These are phyloP conservation scores for Aspergillus phoenicis DNA, from an alignment of 2,329 filamentous ascomycete species.

Conservation along the genomic window DNA sequence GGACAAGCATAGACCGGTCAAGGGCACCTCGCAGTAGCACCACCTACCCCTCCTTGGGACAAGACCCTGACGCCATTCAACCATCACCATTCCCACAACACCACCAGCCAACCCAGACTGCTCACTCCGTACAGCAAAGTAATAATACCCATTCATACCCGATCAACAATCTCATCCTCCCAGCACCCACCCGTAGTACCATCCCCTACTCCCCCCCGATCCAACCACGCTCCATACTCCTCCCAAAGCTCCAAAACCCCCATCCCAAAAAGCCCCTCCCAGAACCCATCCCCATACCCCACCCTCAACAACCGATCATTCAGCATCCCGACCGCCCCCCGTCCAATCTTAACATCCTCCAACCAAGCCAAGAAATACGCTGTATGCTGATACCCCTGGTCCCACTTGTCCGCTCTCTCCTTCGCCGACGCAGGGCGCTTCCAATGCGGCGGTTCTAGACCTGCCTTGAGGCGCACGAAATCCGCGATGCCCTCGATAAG, in stretches of 20 bases:
- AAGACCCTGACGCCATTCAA: background rate
- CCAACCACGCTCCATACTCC: conserved; percentile 64
- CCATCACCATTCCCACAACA: background rate
- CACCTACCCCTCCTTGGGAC: background rate
- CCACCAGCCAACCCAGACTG: too few species aligned
- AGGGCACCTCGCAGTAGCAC: too few species aligned
- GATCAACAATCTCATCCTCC: conserved; percentile 33
- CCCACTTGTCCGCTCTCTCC: conserved; percentile 68
- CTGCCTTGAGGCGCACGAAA: conserved; percentile 79
- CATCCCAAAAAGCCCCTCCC: conserved; percentile 61
- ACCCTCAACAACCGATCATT: conserved; percentile 42
- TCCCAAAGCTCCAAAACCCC: conserved; percentile 71
- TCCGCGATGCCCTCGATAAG: conserved; percentile 91
- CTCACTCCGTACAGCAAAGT: too few species aligned
- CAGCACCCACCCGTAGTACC: conserved; percentile 19
- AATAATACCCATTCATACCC: conserved; percentile 7
- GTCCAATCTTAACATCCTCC: conserved; percentile 70
- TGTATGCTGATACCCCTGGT: conserved; percentile 85
- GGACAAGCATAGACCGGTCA: background rate
- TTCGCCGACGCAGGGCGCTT: conserved; percentile 52
- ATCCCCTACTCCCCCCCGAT: conserved; percentile 24
- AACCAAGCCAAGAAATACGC: conserved; percentile 89
- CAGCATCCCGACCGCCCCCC: conserved; percentile 63
- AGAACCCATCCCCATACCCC: conserved; percentile 43
- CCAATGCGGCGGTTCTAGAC: conserved; percentile 82